Evolutionary conservation across 768 basidiomycete species (phyloP).

Genomic region (Hypsizygus marmoreus): DNA sequence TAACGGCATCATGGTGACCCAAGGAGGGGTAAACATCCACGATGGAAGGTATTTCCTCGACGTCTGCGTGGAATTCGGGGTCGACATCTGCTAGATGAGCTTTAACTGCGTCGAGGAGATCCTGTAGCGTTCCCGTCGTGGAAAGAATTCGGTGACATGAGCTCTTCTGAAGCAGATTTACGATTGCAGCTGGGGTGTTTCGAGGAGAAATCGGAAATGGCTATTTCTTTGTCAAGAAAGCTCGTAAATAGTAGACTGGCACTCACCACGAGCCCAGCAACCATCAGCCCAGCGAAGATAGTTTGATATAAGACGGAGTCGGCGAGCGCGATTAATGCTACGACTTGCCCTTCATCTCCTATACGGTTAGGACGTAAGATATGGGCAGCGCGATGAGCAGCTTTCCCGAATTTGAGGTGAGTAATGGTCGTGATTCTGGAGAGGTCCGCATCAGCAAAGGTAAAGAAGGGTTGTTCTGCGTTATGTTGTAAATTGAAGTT

Average conservation of each 20-base stretch:
- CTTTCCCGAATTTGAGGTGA: constrained; percentile 45
- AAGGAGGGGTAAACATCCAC: constrained; percentile 7
- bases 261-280: constrained; percentile 37
- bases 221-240: too few species aligned
- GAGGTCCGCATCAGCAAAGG: neutral
- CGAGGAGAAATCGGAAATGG: constrained; percentile 32
- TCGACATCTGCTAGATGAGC: constrained; percentile 8
- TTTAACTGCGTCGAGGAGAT: constrained; percentile 20
- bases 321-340: constrained; percentile 38
- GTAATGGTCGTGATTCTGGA: constrained; percentile 28
- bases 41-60: constrained; percentile 8
- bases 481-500: constrained; percentile 14
- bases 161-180: constrained; percentile 27
- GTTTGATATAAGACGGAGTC: constrained; percentile 43
- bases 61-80: constrained; percentile 8
- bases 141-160: constrained; percentile 33
- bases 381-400: constrained; percentile 44
- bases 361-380: constrained; percentile 33
- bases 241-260: too few species aligned
- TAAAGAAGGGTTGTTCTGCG: constrained; percentile 12
- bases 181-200: constrained; percentile 24
- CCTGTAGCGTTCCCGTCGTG: constrained; percentile 22
- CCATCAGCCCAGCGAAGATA: constrained; percentile 36
- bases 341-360: constrained; percentile 31
- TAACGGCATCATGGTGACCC: constrained; percentile 1